A percentile compares a stretch with the other conserved stretches of the same genome.
Conservation (phyloP, 352 stramenopile species). For the Globisporangium irregulare region DNA sequence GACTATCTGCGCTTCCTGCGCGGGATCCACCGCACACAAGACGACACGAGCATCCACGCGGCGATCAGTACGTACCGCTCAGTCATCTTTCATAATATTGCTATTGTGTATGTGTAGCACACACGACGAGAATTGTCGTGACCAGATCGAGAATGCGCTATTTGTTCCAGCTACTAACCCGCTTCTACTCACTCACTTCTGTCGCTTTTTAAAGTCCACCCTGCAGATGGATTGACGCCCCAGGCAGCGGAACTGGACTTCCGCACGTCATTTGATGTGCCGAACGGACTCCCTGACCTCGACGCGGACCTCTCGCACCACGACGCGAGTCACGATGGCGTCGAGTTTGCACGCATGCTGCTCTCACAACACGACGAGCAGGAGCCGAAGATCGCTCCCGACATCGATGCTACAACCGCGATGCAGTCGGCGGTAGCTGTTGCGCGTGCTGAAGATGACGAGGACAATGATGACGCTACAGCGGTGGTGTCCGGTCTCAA, state of each 20-base stretch:
- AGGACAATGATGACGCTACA: not conserved
- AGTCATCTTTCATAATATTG: slow-evolving; percentile 2
- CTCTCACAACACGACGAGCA: slow-evolving; percentile 69
- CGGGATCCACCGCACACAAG: slow-evolving; percentile 41
- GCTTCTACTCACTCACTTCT: slow-evolving; percentile 1
- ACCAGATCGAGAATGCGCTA: not conserved
- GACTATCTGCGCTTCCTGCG: slow-evolving; percentile 81
- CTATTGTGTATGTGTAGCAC: not conserved
- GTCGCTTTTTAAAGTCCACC: not conserved
- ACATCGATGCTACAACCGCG: not conserved
- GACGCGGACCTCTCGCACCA: slow-evolving; percentile 41
- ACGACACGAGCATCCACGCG: slow-evolving; percentile 45
- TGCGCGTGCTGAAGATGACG: slow-evolving; percentile 18
- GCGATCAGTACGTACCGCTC: slow-evolving; percentile 34
- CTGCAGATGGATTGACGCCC: slow-evolving; percentile 48
- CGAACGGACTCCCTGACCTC: slow-evolving; percentile 58
- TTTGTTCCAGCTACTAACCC: not conserved
- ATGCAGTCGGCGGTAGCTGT: slow-evolving; percentile 4
- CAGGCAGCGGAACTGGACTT: slow-evolving; percentile 74
- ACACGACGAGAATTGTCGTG: not conserved
- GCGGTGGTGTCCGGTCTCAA: slow-evolving; percentile 12
- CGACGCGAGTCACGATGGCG: slow-evolving; percentile 43
- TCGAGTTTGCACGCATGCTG: slow-evolving; percentile 70
- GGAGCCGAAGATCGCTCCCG: slow-evolving; percentile 18
- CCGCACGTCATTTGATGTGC: slow-evolving; percentile 58